phyloP scores from a whole-genome alignment of 2,329 filamentous ascomycete genomes.

The Venturia carpophila region DNA sequence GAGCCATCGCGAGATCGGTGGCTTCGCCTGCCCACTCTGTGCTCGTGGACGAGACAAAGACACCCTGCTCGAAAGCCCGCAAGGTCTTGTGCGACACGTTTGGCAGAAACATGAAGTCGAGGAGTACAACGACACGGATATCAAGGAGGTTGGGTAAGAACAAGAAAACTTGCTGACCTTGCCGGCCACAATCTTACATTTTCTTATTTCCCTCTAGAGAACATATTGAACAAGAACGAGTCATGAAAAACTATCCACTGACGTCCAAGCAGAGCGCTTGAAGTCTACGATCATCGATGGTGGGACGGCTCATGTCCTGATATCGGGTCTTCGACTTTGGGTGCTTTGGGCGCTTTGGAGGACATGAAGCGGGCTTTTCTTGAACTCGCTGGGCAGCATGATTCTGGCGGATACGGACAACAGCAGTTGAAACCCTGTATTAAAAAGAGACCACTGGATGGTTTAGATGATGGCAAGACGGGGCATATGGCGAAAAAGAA shows the following conservation, averaged over 20 bases:
- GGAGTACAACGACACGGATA: slow-evolving; percentile 29
- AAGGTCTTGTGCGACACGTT: slow-evolving; percentile 32
- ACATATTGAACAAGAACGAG: slow-evolving; percentile 7
- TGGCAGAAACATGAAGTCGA: slow-evolving; percentile 28
- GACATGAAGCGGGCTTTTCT: not conserved
- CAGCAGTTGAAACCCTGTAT: not conserved
- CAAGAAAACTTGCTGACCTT: slow-evolving; percentile 7
- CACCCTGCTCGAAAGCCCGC: slow-evolving; percentile 30
- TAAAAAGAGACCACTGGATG: not conserved
- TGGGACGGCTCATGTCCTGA: not conserved
- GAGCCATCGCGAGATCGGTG: slow-evolving; percentile 31
- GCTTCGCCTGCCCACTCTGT: slow-evolving; percentile 33
- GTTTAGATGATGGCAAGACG: not conserved
- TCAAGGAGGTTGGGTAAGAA: slow-evolving; percentile 24
- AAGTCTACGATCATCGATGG: slow-evolving; percentile 1
- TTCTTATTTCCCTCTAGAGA: not conserved
- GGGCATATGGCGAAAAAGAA: not conserved
- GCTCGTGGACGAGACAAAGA: slow-evolving; percentile 29
- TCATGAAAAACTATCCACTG: not conserved
- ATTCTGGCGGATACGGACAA: not conserved
- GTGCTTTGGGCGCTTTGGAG: not conserved
- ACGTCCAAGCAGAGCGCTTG: not conserved
- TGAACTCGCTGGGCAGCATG: not conserved
- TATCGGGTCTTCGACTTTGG: not conserved
- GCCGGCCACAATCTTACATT: slow-evolving; percentile 6